Conservation (phyloP, 768 basidiomycete genomes). For the Tricholoma sp. region DNA sequence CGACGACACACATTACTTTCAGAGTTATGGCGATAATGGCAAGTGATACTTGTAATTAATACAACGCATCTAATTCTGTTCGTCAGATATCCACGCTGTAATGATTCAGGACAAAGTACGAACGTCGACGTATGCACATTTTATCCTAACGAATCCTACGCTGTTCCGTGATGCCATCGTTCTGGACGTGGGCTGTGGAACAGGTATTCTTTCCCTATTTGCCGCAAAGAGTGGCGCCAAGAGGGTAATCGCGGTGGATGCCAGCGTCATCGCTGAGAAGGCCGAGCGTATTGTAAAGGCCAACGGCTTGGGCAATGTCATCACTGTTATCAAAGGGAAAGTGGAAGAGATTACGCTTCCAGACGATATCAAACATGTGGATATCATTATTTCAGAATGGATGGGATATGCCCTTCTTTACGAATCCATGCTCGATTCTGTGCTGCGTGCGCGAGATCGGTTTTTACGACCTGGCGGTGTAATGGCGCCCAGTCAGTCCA, state of each 20-base stretch:
- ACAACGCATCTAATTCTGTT: not conserved
- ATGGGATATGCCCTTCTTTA: constrained; percentile 93
- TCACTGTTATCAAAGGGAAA: constrained; percentile 88
- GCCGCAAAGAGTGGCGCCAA: constrained; percentile 88
- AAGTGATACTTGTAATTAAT: constrained; percentile 7
- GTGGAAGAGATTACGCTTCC: constrained; percentile 84
- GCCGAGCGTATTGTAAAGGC: constrained; percentile 73
- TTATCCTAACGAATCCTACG: constrained; percentile 77
- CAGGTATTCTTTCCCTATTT: constrained; percentile 87
- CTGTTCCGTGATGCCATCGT: constrained; percentile 84
- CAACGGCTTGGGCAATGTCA: constrained; percentile 67
- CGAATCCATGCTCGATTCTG: constrained; percentile 97
- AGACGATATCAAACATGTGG: constrained; percentile 68
- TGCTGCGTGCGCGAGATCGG: constrained; percentile 81
- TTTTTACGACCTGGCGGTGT: constrained; percentile 76
- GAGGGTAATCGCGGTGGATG: constrained; percentile 88
- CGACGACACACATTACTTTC: constrained; percentile 92
- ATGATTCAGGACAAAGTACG: constrained; percentile 97
- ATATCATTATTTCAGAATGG: constrained; percentile 97
- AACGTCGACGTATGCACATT: constrained; percentile 89
- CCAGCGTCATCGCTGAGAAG: constrained; percentile 75
- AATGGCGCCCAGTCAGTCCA: constrained; percentile 88
- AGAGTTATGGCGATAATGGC: constrained; percentile 89
- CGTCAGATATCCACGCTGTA: constrained; percentile 84
- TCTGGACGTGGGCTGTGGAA: constrained; percentile 95